phyloP scores from a whole-genome alignment of 768 basidiomycete genomes.

The Sistotremastrum suecicum region DNA sequence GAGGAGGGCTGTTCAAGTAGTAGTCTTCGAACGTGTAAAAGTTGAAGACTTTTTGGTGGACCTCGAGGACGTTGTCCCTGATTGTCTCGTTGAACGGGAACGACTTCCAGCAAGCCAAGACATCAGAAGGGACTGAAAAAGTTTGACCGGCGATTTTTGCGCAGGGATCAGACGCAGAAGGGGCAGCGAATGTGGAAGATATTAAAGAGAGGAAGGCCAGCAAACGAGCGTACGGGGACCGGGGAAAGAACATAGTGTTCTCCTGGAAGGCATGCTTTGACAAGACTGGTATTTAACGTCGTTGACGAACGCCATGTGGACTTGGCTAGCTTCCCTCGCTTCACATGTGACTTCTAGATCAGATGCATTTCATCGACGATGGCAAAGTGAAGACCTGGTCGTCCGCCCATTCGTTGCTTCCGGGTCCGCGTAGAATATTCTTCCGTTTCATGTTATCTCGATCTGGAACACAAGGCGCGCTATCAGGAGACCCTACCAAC shows the following conservation, averaged over 20 bases:
- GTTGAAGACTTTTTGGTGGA: slow-evolving; percentile 32
- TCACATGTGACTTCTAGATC: no score
- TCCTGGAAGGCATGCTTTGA: no score
- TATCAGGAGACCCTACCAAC: no score
- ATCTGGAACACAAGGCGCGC: no score
- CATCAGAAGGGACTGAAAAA: slow-evolving; percentile 38
- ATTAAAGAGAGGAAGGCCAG: background rate
- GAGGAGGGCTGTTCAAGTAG: slow-evolving; percentile 34
- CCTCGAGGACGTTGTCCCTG: slow-evolving; percentile 35
- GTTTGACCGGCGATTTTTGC: slow-evolving; percentile 20
- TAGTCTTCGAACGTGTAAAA: slow-evolving; percentile 42
- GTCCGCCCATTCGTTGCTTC: no score
- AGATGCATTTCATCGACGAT: no score
- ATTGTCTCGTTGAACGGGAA: slow-evolving; percentile 46
- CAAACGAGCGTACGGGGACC: background rate
- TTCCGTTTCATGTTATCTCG: no score
- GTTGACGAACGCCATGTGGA: no score
- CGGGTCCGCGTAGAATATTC: no score
- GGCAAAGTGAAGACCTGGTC: no score
- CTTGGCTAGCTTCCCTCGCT: no score
- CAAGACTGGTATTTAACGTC: no score
- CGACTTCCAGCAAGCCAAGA: slow-evolving; percentile 41
- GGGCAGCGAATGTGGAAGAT: background rate
- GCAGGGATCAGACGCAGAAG: slow-evolving; percentile 17
- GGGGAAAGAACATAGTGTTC: background rate